These are phyloP conservation scores for Tricholoma flavovirens DNA, from an alignment of 768 basidiomycete genomes.

Conservation along the genomic window DNA sequence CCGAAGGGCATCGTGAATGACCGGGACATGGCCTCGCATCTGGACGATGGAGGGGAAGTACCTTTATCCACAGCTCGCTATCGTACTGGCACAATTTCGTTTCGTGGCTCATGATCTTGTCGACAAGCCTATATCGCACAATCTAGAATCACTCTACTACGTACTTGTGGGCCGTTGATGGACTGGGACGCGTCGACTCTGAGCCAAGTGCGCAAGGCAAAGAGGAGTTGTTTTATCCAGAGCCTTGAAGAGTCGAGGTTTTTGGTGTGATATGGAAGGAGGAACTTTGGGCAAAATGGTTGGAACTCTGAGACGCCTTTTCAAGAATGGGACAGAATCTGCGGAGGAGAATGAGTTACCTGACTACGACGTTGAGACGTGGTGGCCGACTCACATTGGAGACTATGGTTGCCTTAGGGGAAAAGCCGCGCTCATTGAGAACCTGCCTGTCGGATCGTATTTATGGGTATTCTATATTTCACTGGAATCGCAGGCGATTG, in stretches of 20 bases:
- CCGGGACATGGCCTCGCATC: slow-evolving; percentile 19
- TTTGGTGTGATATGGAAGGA: not conserved
- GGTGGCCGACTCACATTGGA: slow-evolving; percentile 14
- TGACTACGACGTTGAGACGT: slow-evolving; percentile 1
- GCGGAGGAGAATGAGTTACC: not conserved
- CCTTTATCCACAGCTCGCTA: not conserved
- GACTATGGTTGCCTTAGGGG: slow-evolving; percentile 13
- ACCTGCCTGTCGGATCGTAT: too few relatives aligned
- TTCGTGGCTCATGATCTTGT: slow-evolving; percentile 25
- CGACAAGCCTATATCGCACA: slow-evolving; percentile 19
- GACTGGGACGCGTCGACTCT: not conserved
- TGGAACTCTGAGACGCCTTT: not conserved
- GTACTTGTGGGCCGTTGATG: slow-evolving; percentile 17
- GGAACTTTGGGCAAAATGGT: not conserved
- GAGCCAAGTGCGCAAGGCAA: not conserved
- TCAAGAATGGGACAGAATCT: not conserved
- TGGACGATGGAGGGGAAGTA: slow-evolving; percentile 3
- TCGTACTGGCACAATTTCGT: slow-evolving; percentile 21
- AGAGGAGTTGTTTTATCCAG: not conserved
- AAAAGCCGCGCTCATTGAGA: not conserved
- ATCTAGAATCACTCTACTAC: slow-evolving; percentile 23
- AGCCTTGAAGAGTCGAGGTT: not conserved
- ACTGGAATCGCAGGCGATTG: too few relatives aligned
- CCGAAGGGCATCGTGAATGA: slow-evolving; percentile 22
- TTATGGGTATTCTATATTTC: too few relatives aligned